These are phyloP conservation scores for Trichoderma citrinoviride DNA, from an alignment of 2,329 filamentous ascomycete genomes.

Conservation along the genomic window DNA sequence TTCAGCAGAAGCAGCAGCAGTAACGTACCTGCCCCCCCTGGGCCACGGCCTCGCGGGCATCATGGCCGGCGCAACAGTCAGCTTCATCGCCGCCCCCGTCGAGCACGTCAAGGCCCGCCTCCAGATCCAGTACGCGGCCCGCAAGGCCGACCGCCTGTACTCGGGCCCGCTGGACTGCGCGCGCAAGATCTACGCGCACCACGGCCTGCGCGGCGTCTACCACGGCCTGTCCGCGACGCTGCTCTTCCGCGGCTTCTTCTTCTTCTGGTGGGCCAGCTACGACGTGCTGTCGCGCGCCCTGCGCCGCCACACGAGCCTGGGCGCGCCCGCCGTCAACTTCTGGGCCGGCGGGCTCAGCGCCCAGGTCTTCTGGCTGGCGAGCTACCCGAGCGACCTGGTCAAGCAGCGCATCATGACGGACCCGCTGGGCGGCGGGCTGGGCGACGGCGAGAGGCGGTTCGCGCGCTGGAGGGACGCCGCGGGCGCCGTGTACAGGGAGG, in stretches of 20 bases:
- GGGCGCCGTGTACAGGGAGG: constrained; percentile 69
- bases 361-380: constrained; percentile 91
- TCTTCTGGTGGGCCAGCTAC: constrained; percentile 98
- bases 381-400: constrained; percentile 88
- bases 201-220: constrained; percentile 79
- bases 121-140: constrained; percentile 87
- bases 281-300: constrained; percentile 74
- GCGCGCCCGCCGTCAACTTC: constrained; percentile 84
- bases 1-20: neutral
- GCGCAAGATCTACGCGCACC: constrained; percentile 63
- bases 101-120: constrained; percentile 94
- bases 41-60: constrained; percentile 88
- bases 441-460: constrained; percentile 68
- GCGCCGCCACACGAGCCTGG: constrained; percentile 64
- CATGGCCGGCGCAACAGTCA: constrained; percentile 84
- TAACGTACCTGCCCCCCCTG: constrained; percentile 61
- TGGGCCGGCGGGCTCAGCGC: constrained; percentile 94
- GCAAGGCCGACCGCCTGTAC: constrained; percentile 76
- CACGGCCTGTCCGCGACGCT: constrained; percentile 82
- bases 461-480: constrained; percentile 78
- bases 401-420: constrained; percentile 99
- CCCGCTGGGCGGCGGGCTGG: constrained; percentile 67
- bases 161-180: constrained; percentile 83
- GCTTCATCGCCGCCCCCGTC: constrained; percentile 87
- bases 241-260: constrained; percentile 89